Evolutionary conservation across 352 stramenopile genomes (phyloP), one percentile per base, ranked within the genome.

Genomic region (Hyaloperonospora brassicae): DNA sequence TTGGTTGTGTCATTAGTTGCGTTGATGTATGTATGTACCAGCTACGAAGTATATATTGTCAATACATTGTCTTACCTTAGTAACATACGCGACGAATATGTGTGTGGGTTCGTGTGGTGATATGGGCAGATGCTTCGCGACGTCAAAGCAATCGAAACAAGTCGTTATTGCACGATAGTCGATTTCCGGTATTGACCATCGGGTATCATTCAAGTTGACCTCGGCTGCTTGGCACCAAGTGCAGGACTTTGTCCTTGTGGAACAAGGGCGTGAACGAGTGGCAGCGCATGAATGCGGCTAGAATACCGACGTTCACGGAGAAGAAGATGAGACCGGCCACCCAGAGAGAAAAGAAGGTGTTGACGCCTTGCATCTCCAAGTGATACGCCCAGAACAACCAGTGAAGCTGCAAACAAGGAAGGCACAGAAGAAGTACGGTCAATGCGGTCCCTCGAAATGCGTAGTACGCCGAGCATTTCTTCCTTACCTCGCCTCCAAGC

Each of bases 371-470:
- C 73, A 97, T 96, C 57, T 97, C 90, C 46, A 97, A 65, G 44
- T 84, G 64, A 59, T 85, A 96, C 5, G 89, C 90, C 74, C 79
- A 95, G 34, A 78, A 94, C 50, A 97, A 64, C 90, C 90, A 97
- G 55, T 87, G 83, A 52, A 89, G 60, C 78, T 90, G 38, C 23
- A 34, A 14, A 43, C 31, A 38, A 38, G 25, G n/a, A n/a, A n/a
- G n/a, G n/a, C n/a, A n/a, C n/a, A 42, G 13, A 45, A 56, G 21
- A 31, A 3, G 27, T 31, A 31, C 27, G 3, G 27, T 31, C 27
- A 31, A 7, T 31, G 7, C 27, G 7, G 27, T 31, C 7, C 27
- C 27, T 31, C 27, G 27, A 31, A 7, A 3, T 8, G 7, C 7
- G 27, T 31, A 31, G 27, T 31, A 31, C 27, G 7, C 27, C 27